phyloP scores from a whole-genome alignment of 2,329 filamentous ascomycete genomes.

The Verticillium dahliae region DNA sequence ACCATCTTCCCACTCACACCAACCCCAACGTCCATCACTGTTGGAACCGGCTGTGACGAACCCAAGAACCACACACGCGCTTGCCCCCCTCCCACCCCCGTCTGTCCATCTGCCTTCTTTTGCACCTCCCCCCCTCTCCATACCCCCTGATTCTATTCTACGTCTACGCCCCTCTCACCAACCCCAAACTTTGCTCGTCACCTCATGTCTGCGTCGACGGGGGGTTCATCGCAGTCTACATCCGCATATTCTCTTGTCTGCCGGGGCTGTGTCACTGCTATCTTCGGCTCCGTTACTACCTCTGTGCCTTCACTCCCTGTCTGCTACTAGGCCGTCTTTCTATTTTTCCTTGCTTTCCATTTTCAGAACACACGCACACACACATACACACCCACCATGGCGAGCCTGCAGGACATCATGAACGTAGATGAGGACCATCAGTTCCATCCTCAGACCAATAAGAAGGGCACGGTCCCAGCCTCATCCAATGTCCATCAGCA shows the following conservation, averaged over 20 bases:
- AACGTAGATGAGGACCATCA: constrained; percentile 44
- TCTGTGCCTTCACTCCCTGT: constrained; percentile 5
- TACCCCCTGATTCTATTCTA: constrained; percentile 22
- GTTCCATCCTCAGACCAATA: constrained; percentile 31
- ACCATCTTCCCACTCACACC: constrained; percentile 14
- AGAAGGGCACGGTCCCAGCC: constrained; percentile 33
- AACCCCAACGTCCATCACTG: constrained; percentile 18
- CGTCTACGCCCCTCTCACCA: constrained; percentile 18
- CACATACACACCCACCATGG: constrained; percentile 31
- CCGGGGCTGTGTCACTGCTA: constrained; percentile 18
- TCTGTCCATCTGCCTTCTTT: constrained; percentile 26
- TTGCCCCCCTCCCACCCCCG: constrained; percentile 4
- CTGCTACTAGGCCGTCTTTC: constrained; percentile 4
- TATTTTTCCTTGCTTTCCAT: constrained; percentile 22
- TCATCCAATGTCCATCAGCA: constrained; percentile 25
- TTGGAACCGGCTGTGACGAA: constrained; percentile 28
- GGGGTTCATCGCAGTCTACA: background rate
- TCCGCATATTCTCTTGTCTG: constrained; percentile 4
- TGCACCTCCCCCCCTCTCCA: constrained; percentile 12
- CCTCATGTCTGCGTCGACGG: constrained; percentile 8
- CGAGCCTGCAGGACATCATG: constrained; percentile 51
- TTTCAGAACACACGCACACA: constrained; percentile 27
- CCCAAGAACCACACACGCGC: constrained; percentile 5
- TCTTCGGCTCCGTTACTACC: constrained; percentile 1
- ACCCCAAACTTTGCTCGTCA: constrained; percentile 8